Evolutionary conservation across 2,329 filamentous ascomycete genomes (phyloP).

Genomic region (Daldinia sp.): DNA sequence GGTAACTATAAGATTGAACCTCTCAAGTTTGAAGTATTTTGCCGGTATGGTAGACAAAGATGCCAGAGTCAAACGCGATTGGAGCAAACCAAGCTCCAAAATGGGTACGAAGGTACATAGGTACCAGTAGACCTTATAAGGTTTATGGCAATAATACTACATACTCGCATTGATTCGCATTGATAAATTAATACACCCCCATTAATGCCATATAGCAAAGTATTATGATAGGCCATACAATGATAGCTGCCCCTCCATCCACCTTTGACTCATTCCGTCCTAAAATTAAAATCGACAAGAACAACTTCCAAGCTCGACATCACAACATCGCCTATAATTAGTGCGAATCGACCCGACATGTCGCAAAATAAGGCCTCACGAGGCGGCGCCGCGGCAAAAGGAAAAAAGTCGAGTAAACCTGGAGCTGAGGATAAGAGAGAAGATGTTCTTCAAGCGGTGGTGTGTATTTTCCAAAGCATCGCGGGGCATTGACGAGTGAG

Average conservation of each 20-base stretch:
- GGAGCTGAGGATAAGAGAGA: constrained; percentile 68
- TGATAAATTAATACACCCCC: neutral
- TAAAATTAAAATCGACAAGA: constrained; percentile 9
- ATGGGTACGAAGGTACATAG: neutral
- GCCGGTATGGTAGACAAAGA: too few species aligned
- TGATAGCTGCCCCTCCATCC: constrained; percentile 30
- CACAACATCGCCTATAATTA: constrained; percentile 7
- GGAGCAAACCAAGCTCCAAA: neutral
- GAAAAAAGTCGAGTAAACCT: constrained; percentile 65
- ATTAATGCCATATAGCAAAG: neutral
- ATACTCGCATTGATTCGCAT: neutral
- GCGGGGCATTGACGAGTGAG: constrained; percentile 31
- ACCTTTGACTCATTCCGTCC: constrained; percentile 31
- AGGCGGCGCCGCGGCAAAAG: constrained; percentile 57
- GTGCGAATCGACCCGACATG: constrained; percentile 35
- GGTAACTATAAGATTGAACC: too few species aligned
- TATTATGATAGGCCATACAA: neutral
- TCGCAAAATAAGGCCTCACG: constrained; percentile 48
- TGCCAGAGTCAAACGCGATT: neutral
- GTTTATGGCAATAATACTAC: neutral
- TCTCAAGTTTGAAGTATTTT: too few species aligned
- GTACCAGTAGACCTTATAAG: neutral
- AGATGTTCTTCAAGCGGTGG: constrained; percentile 64
- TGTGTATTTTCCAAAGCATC: constrained; percentile 39
- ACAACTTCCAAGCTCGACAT: constrained; percentile 1